Evolutionary conservation across 306 rosid genomes (phyloP), one percentile per base, ranked within the genome.

Genomic region (Vigna radiata): DNA sequence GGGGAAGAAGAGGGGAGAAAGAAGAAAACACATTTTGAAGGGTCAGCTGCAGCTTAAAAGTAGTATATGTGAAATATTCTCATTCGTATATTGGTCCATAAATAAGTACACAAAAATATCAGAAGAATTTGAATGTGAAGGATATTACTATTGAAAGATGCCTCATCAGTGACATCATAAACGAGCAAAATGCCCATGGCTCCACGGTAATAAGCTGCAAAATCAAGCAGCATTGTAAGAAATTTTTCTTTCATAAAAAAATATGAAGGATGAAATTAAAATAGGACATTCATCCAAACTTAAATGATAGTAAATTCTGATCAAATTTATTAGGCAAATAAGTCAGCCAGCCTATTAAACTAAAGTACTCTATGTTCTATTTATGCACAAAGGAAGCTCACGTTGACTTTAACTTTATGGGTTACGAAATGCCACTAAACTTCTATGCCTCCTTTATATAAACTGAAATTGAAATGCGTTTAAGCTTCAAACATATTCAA

Each of bases 111-210:
- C 5, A 43, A 54, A 47, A 61, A 61, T 17, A 75, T 62, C 70
- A 31, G 52, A 29, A 64, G 17, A 49, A 31, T 62, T 39, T 53
- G 60, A 77, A 63, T 13, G 21, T 67, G 67, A 66, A 79, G 59
- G 76, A 54, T 65, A 79, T 83, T 85, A 89, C 94, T 89, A 68
- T 86, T 89, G 81, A 89, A 89, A 53, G 94, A 89, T 59, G 94
- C 88, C 82, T 89, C 94, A 68, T 89, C 94, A 65, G 94, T 87
- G 70, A 89, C 94, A 80, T 89, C 94, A 69, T 89, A 89, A 68
- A 89, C 91, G 39, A 89, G 86, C 81, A 90, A 85, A 77, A 90
- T 88, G 62, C 89, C 92, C 96, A 90, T 90, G 77, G 92, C 92
- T 85, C 96, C 95, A 61, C 89, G 88, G 76, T 88, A 88, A 83